Base-by-base conservation (phyloP, 2,329 filamentous ascomycete genomes). In the Fusarium sp. region DNA sequence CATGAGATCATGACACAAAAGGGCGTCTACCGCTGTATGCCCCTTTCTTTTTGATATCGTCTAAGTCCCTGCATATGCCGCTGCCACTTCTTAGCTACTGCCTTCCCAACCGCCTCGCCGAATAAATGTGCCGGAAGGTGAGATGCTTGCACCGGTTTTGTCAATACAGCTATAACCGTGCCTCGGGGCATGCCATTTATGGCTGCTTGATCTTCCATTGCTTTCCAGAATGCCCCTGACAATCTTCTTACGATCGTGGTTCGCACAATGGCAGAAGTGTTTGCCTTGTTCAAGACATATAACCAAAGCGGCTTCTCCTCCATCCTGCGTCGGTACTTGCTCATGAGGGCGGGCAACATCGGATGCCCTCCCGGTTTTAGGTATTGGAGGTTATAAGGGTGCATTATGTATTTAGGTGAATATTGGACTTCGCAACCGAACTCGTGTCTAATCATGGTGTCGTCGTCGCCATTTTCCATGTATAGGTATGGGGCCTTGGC, bases 351-450 rank as follows among this genome's bases (percentile, higher is more conserved):
- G 3, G 74, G 66, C 6, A 67, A 59, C 22, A 80, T 60, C 1
- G 81, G 75, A 49, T 82, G 78, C 7, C 76, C 78, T 11, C 72
- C 71, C 2, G 77, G 74, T 7, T 75, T 74, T 20, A 83, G 73
- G 57, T 74, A 79, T 7, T 68, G 68, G 15, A 79, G 65, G 54
- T 81, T 74, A 58, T 75, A 75, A 6, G 77, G 75, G 31, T 78
- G 72, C 46, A 82, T 65, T 55, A 78, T 66, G 63, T 82, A 76
- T 10, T 59, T 52, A 11, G 73, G 58, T 20, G 69, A 74, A 50
- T 75, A 78, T 18, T 67, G 69, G 9, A 80, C 39, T 4, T 54
- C 66, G 50, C 75, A 68, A 31, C 63, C 54, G 50, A 76, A 78
- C 3, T 51, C 34, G 8, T 65, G 43, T 5, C 55, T 52, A 11